These are phyloP conservation scores for Thermothelomyces thermophilus DNA, from an alignment of 2,329 filamentous ascomycete species.

Conservation along the genomic window DNA sequence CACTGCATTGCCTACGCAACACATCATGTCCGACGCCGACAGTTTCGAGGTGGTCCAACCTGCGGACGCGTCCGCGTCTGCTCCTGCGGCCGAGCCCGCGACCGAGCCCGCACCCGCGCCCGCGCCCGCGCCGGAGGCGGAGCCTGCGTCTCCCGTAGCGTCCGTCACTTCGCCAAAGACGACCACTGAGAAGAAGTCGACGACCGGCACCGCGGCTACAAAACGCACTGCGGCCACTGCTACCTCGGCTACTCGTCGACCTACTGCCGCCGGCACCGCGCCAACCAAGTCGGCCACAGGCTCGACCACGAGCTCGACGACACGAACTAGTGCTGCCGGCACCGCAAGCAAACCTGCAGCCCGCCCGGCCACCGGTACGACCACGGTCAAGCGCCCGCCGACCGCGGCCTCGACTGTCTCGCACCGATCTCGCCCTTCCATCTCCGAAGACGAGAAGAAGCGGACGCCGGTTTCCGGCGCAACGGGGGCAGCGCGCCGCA, in stretches of 20 bases:
- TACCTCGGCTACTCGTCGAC: slow-evolving; percentile 23
- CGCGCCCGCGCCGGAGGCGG: neutral
- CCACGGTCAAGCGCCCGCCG: slow-evolving; percentile 29
- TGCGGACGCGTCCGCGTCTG: slow-evolving; percentile 22
- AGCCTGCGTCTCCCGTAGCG: slow-evolving; percentile 18
- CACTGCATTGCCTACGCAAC: neutral
- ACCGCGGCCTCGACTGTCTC: slow-evolving; percentile 28
- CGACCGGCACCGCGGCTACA: slow-evolving; percentile 16
- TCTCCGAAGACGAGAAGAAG: slow-evolving; percentile 35
- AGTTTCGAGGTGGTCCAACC: slow-evolving; percentile 28
- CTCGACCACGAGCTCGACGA: slow-evolving; percentile 24
- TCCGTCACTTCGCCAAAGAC: slow-evolving; percentile 17
- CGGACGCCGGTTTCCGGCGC: slow-evolving; percentile 21
- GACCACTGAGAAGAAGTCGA: slow-evolving; percentile 21
- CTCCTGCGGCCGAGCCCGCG: slow-evolving; percentile 3
- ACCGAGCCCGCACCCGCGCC: neutral
- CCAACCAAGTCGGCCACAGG: slow-evolving; percentile 29
- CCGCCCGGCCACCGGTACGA: slow-evolving; percentile 24
- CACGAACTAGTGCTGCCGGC: slow-evolving; percentile 26
- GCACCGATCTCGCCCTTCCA: slow-evolving; percentile 31
- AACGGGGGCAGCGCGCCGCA: slow-evolving; percentile 27
- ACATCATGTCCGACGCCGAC: slow-evolving; percentile 32
- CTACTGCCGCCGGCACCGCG: slow-evolving; percentile 22
- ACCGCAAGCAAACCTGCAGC: slow-evolving; percentile 29
- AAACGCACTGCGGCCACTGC: slow-evolving; percentile 25